phyloP scores from a whole-genome alignment of 257 asterid species.

The Knoxia roxburghii region DNA sequence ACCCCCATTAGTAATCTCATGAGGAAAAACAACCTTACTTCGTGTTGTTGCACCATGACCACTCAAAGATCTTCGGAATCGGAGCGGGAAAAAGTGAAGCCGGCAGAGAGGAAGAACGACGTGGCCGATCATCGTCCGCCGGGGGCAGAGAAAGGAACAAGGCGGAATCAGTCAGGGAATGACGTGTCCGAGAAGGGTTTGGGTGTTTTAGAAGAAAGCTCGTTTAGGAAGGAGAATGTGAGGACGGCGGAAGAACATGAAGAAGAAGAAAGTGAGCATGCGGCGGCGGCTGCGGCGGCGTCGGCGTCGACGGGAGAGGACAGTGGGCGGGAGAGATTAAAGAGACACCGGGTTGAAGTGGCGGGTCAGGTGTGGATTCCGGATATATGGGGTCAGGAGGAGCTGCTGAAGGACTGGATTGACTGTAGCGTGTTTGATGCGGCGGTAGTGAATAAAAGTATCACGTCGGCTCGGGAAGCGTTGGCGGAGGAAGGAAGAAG shows the following conservation, averaged over 20 bases:
- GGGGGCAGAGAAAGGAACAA: background rate
- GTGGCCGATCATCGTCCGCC: background rate
- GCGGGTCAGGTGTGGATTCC: conserved; percentile 93
- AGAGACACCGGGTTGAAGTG: conserved; percentile 70
- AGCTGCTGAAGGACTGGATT: conserved; percentile 64
- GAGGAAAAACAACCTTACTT: background rate
- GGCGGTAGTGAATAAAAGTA: conserved; percentile 34
- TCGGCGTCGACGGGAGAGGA: conserved; percentile 10
- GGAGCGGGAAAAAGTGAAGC: background rate
- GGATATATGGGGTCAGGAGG: conserved; percentile 87
- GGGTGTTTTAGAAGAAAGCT: conserved; percentile 1
- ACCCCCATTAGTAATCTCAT: no score
- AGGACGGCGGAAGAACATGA: background rate
- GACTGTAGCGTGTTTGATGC: conserved; percentile 71
- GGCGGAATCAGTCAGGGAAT: background rate
- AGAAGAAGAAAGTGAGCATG: no score
- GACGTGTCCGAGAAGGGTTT: background rate
- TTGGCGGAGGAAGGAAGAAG: conserved; percentile 49
- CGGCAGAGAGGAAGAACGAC: background rate
- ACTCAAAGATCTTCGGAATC: background rate
- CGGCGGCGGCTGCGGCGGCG: background rate
- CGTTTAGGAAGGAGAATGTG: background rate
- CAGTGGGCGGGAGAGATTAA: conserved; percentile 63
- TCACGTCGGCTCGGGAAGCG: conserved; percentile 66
- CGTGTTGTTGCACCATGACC: background rate